Percentiles rank a stretch among this genome's conserved stretches.
These are phyloP conservation scores for Rutstroemia sydowiana DNA, from an alignment of 2,329 filamentous ascomycete species.

Conservation along the genomic window DNA sequence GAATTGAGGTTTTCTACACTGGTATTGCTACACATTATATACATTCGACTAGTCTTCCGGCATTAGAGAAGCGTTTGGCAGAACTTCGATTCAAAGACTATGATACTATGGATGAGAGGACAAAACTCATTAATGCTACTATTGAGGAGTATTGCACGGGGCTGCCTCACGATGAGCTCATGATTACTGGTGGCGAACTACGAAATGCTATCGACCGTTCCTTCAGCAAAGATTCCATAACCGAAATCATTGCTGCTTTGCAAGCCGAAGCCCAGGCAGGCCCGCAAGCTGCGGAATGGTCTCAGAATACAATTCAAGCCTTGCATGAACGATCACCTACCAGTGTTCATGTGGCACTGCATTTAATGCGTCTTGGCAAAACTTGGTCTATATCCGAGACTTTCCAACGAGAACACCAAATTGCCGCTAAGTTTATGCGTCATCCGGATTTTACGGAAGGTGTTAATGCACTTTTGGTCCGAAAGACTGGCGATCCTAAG, in stretches of 20 bases:
- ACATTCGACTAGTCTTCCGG: conserved; percentile 77
- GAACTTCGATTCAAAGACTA: conserved; percentile 86
- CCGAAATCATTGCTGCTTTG: conserved; percentile 58
- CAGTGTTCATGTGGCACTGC: conserved; percentile 73
- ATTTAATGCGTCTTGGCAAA: conserved; percentile 70
- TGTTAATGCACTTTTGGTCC: conserved; percentile 72
- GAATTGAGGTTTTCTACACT: conserved; percentile 80
- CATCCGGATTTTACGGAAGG: conserved; percentile 89
- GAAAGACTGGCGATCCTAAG: conserved; percentile 45
- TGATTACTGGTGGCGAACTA: conserved; percentile 59
- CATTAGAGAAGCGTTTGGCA: conserved; percentile 75
- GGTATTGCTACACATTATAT: conserved; percentile 95
- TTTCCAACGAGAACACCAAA: conserved; percentile 78
- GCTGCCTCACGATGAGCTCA: conserved; percentile 66
- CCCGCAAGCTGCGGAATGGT: conserved; percentile 54
- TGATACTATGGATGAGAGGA: conserved; percentile 52
- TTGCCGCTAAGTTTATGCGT: conserved; percentile 82
- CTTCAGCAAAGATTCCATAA: conserved; percentile 61
- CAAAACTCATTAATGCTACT: conserved; percentile 71
- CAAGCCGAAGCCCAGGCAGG: conserved; percentile 32
- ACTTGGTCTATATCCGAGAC: conserved; percentile 77
- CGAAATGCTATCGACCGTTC: conserved; percentile 80
- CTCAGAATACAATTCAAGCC: conserved; percentile 65
- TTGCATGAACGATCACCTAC: conserved; percentile 77
- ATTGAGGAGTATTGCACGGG: conserved; percentile 89